Evolutionary conservation across 2,329 filamentous ascomycete species (phyloP).

Genomic region (Blastomyces percursus): DNA sequence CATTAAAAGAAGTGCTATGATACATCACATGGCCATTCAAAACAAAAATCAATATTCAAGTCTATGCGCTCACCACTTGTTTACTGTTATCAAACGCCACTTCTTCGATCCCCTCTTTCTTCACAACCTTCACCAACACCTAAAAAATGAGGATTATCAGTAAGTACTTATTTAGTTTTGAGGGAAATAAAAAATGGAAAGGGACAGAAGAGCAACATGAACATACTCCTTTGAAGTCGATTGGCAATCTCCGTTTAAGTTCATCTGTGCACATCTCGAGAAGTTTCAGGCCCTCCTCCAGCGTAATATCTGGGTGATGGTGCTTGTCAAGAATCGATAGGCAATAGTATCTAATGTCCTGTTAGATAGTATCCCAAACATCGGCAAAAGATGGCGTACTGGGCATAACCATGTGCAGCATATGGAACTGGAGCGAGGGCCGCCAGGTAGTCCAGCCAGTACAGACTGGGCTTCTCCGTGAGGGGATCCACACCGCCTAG

Average conservation of each 20-base stretch:
- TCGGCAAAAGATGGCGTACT: conserved; percentile 46
- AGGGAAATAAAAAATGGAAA: neutral
- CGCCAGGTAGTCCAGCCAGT: conserved; percentile 97
- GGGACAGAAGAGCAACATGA: conserved; percentile 1
- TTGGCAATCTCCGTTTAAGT: conserved; percentile 88
- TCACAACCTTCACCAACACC: conserved; percentile 72
- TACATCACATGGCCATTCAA: conserved; percentile 20
- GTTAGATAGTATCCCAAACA: conserved; percentile 1
- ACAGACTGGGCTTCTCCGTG: conserved; percentile 78
- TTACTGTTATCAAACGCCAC: conserved; percentile 77
- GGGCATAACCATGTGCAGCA: conserved; percentile 94
- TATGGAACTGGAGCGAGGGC: conserved; percentile 81
- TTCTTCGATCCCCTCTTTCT: conserved; percentile 81
- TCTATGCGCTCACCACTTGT: conserved; percentile 38
- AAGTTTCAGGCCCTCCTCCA: conserved; percentile 83
- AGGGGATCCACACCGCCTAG: conserved; percentile 90
- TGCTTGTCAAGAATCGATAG: conserved; percentile 97
- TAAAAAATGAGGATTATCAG: conserved; percentile 23
- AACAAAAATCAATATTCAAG: conserved; percentile 15
- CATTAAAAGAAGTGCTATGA: conserved; percentile 20
- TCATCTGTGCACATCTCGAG: conserved; percentile 93
- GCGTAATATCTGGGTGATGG: conserved; percentile 85
- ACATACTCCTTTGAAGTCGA: conserved; percentile 94
- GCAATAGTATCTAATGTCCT: conserved; percentile 70
- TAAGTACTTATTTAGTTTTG: neutral